phyloP scores from a whole-genome alignment of 441 rosid genomes.

The Populus hybrid region DNA sequence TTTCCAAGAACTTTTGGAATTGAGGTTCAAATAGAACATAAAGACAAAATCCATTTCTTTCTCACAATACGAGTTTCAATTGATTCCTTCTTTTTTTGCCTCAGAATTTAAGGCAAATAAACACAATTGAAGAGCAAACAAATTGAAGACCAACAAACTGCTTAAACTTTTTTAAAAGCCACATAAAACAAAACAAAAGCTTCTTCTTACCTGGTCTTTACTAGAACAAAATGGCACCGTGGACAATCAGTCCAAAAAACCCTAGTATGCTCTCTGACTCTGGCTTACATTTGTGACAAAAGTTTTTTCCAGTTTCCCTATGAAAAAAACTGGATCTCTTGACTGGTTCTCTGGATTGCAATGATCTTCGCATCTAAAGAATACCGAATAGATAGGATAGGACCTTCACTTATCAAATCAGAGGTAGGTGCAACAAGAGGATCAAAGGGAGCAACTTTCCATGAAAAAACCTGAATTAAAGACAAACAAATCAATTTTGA shows the following conservation, averaged over 20 bases:
- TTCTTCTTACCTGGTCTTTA: constrained; percentile 75
- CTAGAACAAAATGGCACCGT: constrained; percentile 70
- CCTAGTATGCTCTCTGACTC: constrained; percentile 89
- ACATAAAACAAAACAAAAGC: constrained; percentile 13
- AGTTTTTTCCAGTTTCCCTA: constrained; percentile 69
- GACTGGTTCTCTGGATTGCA: constrained; percentile 76
- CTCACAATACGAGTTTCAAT: background rate
- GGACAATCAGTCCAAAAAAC: constrained; percentile 97
- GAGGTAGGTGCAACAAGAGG: constrained; percentile 55
- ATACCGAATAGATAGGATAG: constrained; percentile 66
- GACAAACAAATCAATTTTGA: background rate
- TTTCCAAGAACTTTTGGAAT: background rate
- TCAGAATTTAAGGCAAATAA: background rate
- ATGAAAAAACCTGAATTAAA: constrained; percentile 59
- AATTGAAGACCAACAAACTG: background rate
- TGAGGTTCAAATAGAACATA: background rate
- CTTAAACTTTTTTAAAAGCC: background rate
- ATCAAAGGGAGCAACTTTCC: constrained; percentile 74
- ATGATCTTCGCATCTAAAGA: constrained; percentile 78
- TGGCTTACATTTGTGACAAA: constrained; percentile 56
- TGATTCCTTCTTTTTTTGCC: background rate
- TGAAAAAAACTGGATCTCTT: constrained; percentile 68
- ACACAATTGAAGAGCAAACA: background rate
- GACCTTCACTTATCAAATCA: constrained; percentile 81
- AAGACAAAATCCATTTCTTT: background rate